Conservation (phyloP, 768 basidiomycete genomes). For the Kwoniella dejecticola region DNA sequence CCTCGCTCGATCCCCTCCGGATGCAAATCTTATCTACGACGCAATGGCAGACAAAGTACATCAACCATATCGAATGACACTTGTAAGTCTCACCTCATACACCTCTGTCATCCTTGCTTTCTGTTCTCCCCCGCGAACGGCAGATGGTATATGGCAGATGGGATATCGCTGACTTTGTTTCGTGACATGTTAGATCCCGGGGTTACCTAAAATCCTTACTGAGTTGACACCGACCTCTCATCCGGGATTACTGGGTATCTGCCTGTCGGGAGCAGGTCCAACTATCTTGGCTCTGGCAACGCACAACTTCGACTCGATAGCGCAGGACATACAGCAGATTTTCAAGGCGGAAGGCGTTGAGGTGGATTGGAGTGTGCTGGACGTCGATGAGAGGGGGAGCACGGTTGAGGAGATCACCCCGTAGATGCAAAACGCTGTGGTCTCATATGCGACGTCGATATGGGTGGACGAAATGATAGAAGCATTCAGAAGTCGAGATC, state of each 20-base stretch:
- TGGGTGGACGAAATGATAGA: too few species aligned
- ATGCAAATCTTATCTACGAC: constrained; percentile 95
- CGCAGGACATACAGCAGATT: constrained; percentile 73
- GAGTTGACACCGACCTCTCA: constrained; percentile 83
- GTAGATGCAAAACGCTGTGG: neutral
- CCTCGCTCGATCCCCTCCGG: constrained; percentile 82
- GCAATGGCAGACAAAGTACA: constrained; percentile 99
- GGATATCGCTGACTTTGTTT: neutral
- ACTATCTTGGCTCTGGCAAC: constrained; percentile 96
- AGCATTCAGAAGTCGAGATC: neutral
- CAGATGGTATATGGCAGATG: too few species aligned
- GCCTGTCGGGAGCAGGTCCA: constrained; percentile 95
- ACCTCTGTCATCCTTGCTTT: too few species aligned
- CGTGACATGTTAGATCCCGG: constrained; percentile 98
- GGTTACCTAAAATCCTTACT: constrained; percentile 87
- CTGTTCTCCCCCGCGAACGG: too few species aligned
- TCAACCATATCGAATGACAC: constrained; percentile 86
- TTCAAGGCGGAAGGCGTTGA: constrained; percentile 72
- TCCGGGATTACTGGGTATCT: constrained; percentile 93
- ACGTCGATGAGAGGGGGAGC: constrained; percentile 61
- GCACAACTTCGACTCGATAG: constrained; percentile 77
- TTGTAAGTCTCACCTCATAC: constrained; percentile 61
- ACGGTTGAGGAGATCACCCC: constrained; percentile 48
- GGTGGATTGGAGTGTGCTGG: constrained; percentile 86
- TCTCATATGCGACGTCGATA: too few species aligned